A percentile compares a stretch with the other conserved stretches of the same genome.
These are phyloP conservation scores for Flueggea neowawraea DNA, from an alignment of 441 rosid genomes.

Conservation along the genomic window DNA sequence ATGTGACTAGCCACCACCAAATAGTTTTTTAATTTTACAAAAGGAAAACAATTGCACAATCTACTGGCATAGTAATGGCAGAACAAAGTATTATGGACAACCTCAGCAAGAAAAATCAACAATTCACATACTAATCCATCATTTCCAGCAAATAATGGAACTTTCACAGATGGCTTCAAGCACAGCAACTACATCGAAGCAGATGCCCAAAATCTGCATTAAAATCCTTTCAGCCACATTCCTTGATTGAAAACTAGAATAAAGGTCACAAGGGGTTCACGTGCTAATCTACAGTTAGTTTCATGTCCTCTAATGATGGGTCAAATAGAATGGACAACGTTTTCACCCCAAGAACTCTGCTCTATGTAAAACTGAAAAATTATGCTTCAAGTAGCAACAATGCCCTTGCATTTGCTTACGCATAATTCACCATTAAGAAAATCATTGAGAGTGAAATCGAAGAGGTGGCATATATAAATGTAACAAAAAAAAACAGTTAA, in stretches of 20 bases:
- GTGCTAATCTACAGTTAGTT: not conserved
- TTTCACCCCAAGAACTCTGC: too few relatives aligned
- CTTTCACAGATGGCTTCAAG: slow-evolving; percentile 15
- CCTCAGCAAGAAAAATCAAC: slow-evolving; percentile 6
- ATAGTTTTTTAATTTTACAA: not conserved
- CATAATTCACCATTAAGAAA: too few relatives aligned
- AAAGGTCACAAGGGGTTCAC: slow-evolving; percentile 4
- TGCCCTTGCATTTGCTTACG: too few relatives aligned
- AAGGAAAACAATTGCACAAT: not conserved
- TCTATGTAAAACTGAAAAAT: too few relatives aligned
- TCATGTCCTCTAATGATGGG: too few relatives aligned
- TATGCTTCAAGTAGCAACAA: too few relatives aligned
- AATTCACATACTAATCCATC: slow-evolving; percentile 15
- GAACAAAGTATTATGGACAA: slow-evolving; percentile 7
- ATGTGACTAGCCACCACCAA: slow-evolving; percentile 1
- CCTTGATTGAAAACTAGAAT: not conserved
- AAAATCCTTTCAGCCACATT: slow-evolving; percentile 18
- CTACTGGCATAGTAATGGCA: too few relatives aligned
- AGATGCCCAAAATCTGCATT: slow-evolving; percentile 22
- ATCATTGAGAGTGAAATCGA: too few relatives aligned
- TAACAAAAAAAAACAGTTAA: too few relatives aligned
- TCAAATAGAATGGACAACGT: too few relatives aligned
- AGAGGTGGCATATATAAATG: too few relatives aligned
- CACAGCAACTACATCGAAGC: slow-evolving; percentile 19
- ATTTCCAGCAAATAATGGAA: slow-evolving; percentile 17